phyloP scores from a whole-genome alignment of 1,284 basidiomycete species.

The Heterobasidion parviporum region DNA sequence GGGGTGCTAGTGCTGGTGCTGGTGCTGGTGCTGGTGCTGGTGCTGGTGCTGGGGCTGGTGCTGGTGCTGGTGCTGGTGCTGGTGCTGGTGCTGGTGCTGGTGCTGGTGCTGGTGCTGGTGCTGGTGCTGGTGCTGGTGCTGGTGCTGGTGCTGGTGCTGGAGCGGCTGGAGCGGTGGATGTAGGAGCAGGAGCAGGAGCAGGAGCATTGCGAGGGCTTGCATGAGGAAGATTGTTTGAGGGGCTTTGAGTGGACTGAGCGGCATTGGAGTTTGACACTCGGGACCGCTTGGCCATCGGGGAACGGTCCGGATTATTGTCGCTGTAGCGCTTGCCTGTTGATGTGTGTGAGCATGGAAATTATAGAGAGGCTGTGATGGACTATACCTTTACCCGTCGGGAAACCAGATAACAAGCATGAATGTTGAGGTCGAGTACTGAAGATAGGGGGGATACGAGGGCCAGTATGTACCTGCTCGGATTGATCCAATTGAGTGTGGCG shows the following conservation, averaged over 20 bases:
- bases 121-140: not conserved
- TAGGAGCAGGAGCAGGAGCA: not conserved
- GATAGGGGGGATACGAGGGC: conserved; percentile 37
- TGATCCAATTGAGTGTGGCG: conserved; percentile 1
- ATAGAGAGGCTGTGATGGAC: not conserved
- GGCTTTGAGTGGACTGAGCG: conserved; percentile 10
- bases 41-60: not conserved
- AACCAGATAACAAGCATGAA: conserved; percentile 38
- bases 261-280: conserved; percentile 15
- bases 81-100: not conserved
- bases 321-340: conserved; percentile 10
- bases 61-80: not conserved
- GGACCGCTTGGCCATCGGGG: conserved; percentile 8
- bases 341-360: not conserved
- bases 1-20: not conserved
- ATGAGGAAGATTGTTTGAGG: conserved; percentile 9
- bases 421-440: conserved; percentile 42
- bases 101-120: not conserved
- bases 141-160: not conserved
- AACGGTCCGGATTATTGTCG: conserved; percentile 1
- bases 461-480: conserved; percentile 23
- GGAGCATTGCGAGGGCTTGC: conserved; percentile 3
- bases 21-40: not conserved
- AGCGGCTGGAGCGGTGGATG: not conserved
- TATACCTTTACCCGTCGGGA: conserved; percentile 31